Base-by-base conservation (phyloP, 805 yeast species). In the Tanozyma kutaoensis region DNA sequence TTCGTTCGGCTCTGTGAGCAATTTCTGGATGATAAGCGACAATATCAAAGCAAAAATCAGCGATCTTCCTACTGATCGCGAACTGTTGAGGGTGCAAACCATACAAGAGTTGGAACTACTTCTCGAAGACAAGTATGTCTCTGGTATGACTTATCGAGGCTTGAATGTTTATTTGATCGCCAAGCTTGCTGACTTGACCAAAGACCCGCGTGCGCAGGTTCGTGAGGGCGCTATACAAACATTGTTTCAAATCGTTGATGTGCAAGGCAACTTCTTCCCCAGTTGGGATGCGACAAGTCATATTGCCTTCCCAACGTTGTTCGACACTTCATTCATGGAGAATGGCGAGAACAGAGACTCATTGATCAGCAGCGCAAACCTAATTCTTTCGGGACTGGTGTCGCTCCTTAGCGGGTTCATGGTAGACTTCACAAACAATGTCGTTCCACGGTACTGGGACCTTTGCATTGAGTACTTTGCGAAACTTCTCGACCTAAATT, bases 21-120 rank as follows among this genome's bases (percentile, higher is more conserved):
- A 85, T 38, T 86, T 85, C 43, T 88, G 97, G 97, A 49, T 79
- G 11, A 71, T 91, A 3, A 80, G 95, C 39, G 97, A 91, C 41
- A 72, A 74, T 31, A 50, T 59, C 20, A 52, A 50, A 26, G 36
- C 44, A 7, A 32, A 29, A 8, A 36, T 18, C 2, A 19, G 12
- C 4, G 7, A 12, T n/a, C n/a, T n/a, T n/a, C n/a, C n/a, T n/a
- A n/a, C n/a, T n/a, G n/a, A n/a, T n/a, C n/a, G n/a, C n/a, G n/a
- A n/a, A n/a, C n/a, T n/a, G n/a, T n/a, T n/a, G n/a, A n/a, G n/a
- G n/a, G n/a, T n/a, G n/a, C n/a, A n/a, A n/a, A n/a, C n/a, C n/a
- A n/a, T n/a, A n/a, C n/a, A n/a, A n/a, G n/a, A n/a, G n/a, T n/a
- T n/a, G n/a, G n/a, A n/a, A n/a, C 9, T 17, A 17, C 20, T 17